Evolutionary conservation across 2,329 filamentous ascomycete species (phyloP).

Genomic region (Microcera coccophila): DNA sequence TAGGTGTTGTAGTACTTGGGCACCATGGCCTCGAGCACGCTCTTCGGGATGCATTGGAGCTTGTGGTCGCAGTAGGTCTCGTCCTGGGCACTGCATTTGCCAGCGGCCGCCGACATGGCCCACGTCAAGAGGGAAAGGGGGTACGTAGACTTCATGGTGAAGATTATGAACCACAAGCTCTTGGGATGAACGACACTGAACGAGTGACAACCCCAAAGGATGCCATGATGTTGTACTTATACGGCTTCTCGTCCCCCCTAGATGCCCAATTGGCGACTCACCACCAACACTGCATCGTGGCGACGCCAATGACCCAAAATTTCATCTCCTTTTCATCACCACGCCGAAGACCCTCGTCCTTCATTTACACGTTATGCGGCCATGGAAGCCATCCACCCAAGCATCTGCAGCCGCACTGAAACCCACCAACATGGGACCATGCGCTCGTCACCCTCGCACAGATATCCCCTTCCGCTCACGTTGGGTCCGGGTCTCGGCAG

Average conservation of each 20-base stretch:
- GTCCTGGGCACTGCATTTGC: conserved; percentile 4
- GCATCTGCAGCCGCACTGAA: neutral
- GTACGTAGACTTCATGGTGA: conserved; percentile 13
- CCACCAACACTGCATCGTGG: neutral
- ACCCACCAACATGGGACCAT: neutral
- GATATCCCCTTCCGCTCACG: neutral
- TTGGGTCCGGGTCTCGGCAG: neutral
- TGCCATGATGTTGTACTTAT: neutral
- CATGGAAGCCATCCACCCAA: too few species aligned
- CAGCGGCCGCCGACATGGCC: conserved; percentile 12
- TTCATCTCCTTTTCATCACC: neutral
- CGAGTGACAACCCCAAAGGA: neutral
- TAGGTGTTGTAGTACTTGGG: conserved; percentile 18
- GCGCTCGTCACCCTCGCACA: neutral
- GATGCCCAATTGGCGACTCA: neutral
- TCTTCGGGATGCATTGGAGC: conserved; percentile 10
- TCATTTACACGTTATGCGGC: too few species aligned
- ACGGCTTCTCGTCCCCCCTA: neutral
- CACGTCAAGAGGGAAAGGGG: conserved; percentile 13
- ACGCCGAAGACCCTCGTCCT: neutral
- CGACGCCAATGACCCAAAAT: neutral
- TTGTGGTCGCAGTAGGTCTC: neutral
- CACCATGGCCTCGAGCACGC: conserved; percentile 7
- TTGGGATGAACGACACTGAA: neutral
- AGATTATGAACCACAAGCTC: neutral